A percentile compares a stretch with the other conserved stretches of the same genome.
These are phyloP conservation scores for Apiospora rasikravindrae DNA, from an alignment of 2,329 filamentous ascomycete genomes.

Conservation along the genomic window DNA sequence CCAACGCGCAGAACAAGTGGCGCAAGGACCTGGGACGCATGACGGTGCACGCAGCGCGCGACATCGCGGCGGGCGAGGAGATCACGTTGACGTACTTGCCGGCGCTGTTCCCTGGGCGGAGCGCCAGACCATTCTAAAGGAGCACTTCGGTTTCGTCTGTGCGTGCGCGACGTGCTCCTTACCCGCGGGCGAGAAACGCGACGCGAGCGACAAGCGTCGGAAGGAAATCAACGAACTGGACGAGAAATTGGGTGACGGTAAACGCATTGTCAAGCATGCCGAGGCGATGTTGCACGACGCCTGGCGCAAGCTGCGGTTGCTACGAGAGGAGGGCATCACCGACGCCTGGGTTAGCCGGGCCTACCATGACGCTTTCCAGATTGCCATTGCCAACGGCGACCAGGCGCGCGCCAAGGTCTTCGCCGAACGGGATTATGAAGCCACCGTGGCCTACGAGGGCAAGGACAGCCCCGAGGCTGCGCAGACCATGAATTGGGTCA, in stretches of 20 bases:
- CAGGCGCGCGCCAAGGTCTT: slow-evolving; percentile 44
- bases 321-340: slow-evolving; percentile 30
- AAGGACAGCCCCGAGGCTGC: slow-evolving; percentile 34
- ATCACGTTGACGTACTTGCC: slow-evolving; percentile 30
- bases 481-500: slow-evolving; percentile 2
- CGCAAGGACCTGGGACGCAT: slow-evolving; percentile 26
- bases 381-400: slow-evolving; percentile 43
- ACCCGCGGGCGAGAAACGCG: slow-evolving; percentile 1
- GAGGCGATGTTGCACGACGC: slow-evolving; percentile 17
- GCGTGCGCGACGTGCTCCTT: slow-evolving; percentile 29
- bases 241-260: slow-evolving; percentile 19
- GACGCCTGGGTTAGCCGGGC: slow-evolving; percentile 28
- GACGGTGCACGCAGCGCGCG: slow-evolving; percentile 31
- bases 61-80: slow-evolving; percentile 31
- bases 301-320: slow-evolving; percentile 15
- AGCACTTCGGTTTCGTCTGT: slow-evolving; percentile 31
- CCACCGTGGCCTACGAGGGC: slow-evolving; percentile 38
- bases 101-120: slow-evolving; percentile 24
- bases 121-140: slow-evolving; percentile 24
- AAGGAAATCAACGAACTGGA: slow-evolving; percentile 20
- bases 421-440: slow-evolving; percentile 38
- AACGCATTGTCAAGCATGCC: slow-evolving; percentile 18
- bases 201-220: slow-evolving; percentile 23
- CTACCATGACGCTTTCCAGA: slow-evolving; percentile 44
- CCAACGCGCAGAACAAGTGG: slow-evolving; percentile 35